Percentiles rank a stretch among this genome's conserved stretches.
These are phyloP conservation scores for Cryptococcus neoformans DNA, from an alignment of 1,284 basidiomycete genomes.

Conservation along the genomic window DNA sequence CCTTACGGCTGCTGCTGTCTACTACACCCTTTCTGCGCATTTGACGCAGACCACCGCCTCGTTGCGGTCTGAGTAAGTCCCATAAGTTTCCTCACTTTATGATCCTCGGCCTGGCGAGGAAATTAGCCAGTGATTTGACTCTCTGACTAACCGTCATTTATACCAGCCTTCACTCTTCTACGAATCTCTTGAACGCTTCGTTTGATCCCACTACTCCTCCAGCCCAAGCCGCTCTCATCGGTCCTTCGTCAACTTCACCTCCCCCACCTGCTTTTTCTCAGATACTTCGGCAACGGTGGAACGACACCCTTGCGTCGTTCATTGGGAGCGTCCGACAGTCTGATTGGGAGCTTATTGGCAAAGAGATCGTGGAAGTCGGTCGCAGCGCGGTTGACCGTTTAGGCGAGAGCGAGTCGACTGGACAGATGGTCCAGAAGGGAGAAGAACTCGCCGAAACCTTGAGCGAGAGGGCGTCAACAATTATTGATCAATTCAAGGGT, in stretches of 20 bases:
- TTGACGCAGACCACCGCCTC: slow-evolving; percentile 23
- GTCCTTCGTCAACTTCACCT: slow-evolving; percentile 21
- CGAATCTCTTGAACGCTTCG: slow-evolving; percentile 25
- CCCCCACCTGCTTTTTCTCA: slow-evolving; percentile 23
- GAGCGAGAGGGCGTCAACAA: neutral
- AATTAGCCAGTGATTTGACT: neutral
- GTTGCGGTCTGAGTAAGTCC: slow-evolving; percentile 37
- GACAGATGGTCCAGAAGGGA: neutral
- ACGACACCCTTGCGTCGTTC: slow-evolving; percentile 25
- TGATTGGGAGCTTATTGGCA: slow-evolving; percentile 29
- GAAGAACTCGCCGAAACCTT: slow-evolving; percentile 3
- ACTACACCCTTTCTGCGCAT: slow-evolving; percentile 41
- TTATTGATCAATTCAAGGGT: neutral
- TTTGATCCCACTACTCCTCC: slow-evolving; percentile 28
- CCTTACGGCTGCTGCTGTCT: slow-evolving; percentile 43
- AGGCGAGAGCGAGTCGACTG: neutral
- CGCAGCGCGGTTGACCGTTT: slow-evolving; percentile 6
- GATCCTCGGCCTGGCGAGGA: neutral
- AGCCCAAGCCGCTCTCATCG: slow-evolving; percentile 30
- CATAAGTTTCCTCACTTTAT: neutral
- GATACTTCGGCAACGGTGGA: slow-evolving; percentile 37
- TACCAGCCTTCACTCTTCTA: slow-evolving; percentile 20
- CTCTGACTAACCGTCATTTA: neutral
- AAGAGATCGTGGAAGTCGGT: slow-evolving; percentile 13
- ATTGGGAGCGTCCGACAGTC: slow-evolving; percentile 23